These are phyloP conservation scores for Syzygium aromaticum DNA, from an alignment of 345 rosid species.

Conservation along the genomic window DNA sequence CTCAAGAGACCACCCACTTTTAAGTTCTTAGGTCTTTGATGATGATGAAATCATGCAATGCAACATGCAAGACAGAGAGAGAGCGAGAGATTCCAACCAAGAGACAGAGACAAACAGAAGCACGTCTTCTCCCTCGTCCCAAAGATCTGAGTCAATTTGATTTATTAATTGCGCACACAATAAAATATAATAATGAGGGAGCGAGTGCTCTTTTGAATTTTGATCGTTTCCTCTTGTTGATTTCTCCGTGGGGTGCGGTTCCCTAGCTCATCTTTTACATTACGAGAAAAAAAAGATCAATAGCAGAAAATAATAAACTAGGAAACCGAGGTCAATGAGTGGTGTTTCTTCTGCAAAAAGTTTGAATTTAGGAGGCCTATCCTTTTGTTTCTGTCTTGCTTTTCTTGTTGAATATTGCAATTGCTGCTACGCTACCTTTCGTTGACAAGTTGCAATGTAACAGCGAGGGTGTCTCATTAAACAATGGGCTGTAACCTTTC, in stretches of 20 bases:
- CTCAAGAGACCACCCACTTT: not conserved
- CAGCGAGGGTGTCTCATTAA: not conserved
- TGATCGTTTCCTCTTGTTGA: constrained; percentile 70
- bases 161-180: constrained; percentile 12
- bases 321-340: constrained; percentile 37
- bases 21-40: constrained; percentile 20
- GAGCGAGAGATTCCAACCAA: constrained; percentile 47
- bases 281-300: constrained; percentile 4
- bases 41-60: constrained; percentile 31
- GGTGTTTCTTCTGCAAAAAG: not conserved
- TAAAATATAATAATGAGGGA: constrained; percentile 5
- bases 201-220: constrained; percentile 29
- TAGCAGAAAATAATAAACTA: constrained; percentile 5
- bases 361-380: not conserved
- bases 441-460: not conserved
- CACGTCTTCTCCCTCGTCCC: constrained; percentile 21
- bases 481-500: not conserved
- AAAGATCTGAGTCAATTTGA: constrained; percentile 34
- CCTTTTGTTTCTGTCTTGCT: not conserved
- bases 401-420: constrained; percentile 12
- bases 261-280: constrained; percentile 4
- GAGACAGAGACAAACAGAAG: constrained; percentile 66
- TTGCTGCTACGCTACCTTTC: constrained; percentile 3
- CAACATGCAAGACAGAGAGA: constrained; percentile 9
- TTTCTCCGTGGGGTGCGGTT: constrained; percentile 37